Base-by-base conservation (phyloP, 768 basidiomycete species). In the Boletus sp. region DNA sequence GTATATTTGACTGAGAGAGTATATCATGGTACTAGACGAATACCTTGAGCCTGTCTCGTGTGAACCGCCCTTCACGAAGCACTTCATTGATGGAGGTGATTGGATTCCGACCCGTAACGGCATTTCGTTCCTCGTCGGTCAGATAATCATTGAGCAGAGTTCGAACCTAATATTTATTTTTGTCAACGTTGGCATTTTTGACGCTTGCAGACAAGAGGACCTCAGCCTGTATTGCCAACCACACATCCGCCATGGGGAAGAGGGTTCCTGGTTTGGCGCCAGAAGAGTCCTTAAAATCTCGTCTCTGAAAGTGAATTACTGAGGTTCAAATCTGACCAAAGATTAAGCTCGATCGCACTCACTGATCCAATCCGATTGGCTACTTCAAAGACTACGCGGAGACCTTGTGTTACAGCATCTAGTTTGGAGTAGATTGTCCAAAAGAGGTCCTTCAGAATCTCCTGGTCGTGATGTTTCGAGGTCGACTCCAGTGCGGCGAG, bases 351-450 rank as follows among this genome's bases (percentile, higher is more conserved):
- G 29, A 35, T 53, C 45, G 12, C 12, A 81, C 93, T 74, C 67
- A 97, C 95, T 59, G 90, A 89, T 62, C 91, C 91, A 51, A 99
- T 94, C 54, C 94, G 83, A 63, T 88, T 89, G 1, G 92, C 82
- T 7, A 98, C 89, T 70, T 99, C 97, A 59, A 87, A 94, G 4
- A 94, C 82, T 5, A 97, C 87, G 51, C 94, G 79, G 59, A 97
- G 77, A 10, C 95, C 92, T 70, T 99, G 95, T 14, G 89, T 81
- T 18, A 98, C 90, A 32, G 97, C 97, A 67, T 94, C 89, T 47
- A 99, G 67, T 72, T 99, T 98, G 15, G 94, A 97, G 70, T 93
- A 99, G 15, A 96, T 68, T 2, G 96, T 97, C 96, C 96, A 98
- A 72, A 98, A 98, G 36, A 99, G 79, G 71, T 98, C 97, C 57